Evolutionary conservation across 2,329 filamentous ascomycete species (phyloP).

Genomic region (Fusarium xyrophilum): DNA sequence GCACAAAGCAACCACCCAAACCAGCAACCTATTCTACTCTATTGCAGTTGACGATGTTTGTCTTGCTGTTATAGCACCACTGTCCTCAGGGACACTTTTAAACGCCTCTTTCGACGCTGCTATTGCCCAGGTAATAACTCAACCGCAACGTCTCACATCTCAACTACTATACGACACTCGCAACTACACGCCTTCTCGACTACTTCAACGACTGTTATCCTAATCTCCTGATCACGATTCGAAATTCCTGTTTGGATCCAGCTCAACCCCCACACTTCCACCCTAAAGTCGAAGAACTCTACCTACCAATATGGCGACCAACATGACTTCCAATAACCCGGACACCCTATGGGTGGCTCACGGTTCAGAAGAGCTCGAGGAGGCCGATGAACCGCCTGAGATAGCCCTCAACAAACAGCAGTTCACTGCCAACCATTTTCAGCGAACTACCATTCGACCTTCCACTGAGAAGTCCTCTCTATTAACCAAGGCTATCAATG

Average conservation of each 20-base stretch:
- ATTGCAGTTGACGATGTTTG: slow-evolving; percentile 45
- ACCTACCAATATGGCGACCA: slow-evolving; percentile 50
- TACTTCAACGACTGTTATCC: background rate
- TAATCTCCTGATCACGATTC: slow-evolving; percentile 8
- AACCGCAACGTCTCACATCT: slow-evolving; percentile 37
- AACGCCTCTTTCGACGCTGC: slow-evolving; percentile 26
- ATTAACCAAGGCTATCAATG: slow-evolving; percentile 82
- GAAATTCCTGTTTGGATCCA: slow-evolving; percentile 14
- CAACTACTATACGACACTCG: slow-evolving; percentile 32
- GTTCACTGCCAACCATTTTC: slow-evolving; percentile 50
- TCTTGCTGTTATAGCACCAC: slow-evolving; percentile 47
- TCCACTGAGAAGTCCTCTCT: slow-evolving; percentile 75
- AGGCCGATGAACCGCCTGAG: slow-evolving; percentile 91
- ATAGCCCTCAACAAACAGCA: slow-evolving; percentile 41
- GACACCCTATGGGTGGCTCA: slow-evolving; percentile 46
- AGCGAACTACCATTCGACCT: slow-evolving; percentile 56
- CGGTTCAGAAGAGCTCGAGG: slow-evolving; percentile 69
- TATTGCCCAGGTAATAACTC: slow-evolving; percentile 4
- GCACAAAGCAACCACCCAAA: background rate
- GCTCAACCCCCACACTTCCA: slow-evolving; percentile 24
- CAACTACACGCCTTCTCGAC: slow-evolving; percentile 1
- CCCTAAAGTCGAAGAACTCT: slow-evolving; percentile 23
- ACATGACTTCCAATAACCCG: slow-evolving; percentile 43
- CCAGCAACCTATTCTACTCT: slow-evolving; percentile 14
- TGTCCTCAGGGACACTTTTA: slow-evolving; percentile 49